Evolutionary conservation across 768 basidiomycete species (phyloP), one percentile per base, ranked within the genome.

Genomic region (Tricholoma saponaceum): DNA sequence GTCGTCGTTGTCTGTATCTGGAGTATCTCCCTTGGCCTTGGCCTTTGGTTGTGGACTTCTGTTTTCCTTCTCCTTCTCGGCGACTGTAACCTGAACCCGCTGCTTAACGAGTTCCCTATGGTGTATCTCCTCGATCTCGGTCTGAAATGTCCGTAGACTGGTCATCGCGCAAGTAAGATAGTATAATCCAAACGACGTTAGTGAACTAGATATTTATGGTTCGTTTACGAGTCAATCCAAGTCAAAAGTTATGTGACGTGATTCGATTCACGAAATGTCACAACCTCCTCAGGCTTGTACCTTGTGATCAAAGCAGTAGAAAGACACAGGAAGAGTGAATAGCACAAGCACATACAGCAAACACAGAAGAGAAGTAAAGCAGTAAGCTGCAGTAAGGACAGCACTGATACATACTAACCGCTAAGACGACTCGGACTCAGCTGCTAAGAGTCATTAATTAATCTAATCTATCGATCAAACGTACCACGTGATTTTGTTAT

Each of bases 81-180:
- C 50, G 47, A 47, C 58, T 64, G 68, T 58, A 63, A 68, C 60
- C 13, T 76, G 75, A 9, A 71, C 69, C 39, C 87, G 82, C 61
- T 90, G 85, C 69, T 81, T 89, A 28, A 79, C 73, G 46, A 83
- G 72, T 70, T 90, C 88, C 51, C 85, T 82, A 62, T 80, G 76
- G 57, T 84, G 83, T 64, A 91, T 87, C 62, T 88, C 83, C 60
- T 91, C 85, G 59, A 92, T 92, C 72, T 90, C 89, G 64, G 72
- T 79, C 70, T 92, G 90, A 64, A 87, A 86, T 14, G 78, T 79
- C 37, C 82, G 80, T 62, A 86, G 70, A 55, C 74, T 82, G 14
- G 83, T 77, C 83, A 83, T 83, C 53, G 56, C 70, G 59, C 41
- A 44, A 55, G 22, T 23, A 26, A 25, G 23, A 8, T 51, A 12